Evolutionary conservation across 768 basidiomycete genomes (phyloP), one percentile per base, ranked within the genome.

Genomic region (Hygrophoropsis aurantiaca): DNA sequence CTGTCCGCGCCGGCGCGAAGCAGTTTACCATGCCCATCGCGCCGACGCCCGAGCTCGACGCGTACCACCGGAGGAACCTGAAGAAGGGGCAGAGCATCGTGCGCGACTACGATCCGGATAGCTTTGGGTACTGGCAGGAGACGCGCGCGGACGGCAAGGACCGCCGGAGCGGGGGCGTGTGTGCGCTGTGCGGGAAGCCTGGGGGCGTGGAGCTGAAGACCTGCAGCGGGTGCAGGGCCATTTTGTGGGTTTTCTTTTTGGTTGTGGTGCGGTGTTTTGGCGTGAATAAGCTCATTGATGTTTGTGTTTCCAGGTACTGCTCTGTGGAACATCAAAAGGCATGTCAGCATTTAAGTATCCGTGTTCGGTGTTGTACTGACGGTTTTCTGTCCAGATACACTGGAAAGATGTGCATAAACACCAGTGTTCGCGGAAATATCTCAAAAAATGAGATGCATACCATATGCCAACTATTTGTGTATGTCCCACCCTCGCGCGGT

Each of bases 121-220:
- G 38, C 21, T 25, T 16, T 9, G 58, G 65, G 18, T 61, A 53
- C 43, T 65, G 61, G 63, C 51, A 58, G 24, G 61, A 66, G 47
- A 61, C 53, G 5, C 33, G 40, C 15, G 55, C 62, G 11, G 58
- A 19, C n/a, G 47, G 32, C 33, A 60, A 54, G 38, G 65, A 66
- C 40, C 53, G 51, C 37, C 44, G 49, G 35, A 50, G 47, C 33
- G 59, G 59, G 44, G 51, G 58, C 30, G 54, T 60, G 34, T 67
- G 62, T 36, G 57, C 56, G 6, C 42, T 48, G n/a, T 67, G 64
- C 42, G 64, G 64, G 36, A 66, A 62, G 46, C 64, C 65, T 42
- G 61, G 47, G 13, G 59, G 54, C 15, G 50, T 46, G 7, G 50
- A 50, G 18, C 47, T 66, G 16, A 66, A 62, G 44, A 47, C 52